Conservation (phyloP, 2,329 filamentous ascomycete genomes). For the Metarhizium anisopliae region DNA sequence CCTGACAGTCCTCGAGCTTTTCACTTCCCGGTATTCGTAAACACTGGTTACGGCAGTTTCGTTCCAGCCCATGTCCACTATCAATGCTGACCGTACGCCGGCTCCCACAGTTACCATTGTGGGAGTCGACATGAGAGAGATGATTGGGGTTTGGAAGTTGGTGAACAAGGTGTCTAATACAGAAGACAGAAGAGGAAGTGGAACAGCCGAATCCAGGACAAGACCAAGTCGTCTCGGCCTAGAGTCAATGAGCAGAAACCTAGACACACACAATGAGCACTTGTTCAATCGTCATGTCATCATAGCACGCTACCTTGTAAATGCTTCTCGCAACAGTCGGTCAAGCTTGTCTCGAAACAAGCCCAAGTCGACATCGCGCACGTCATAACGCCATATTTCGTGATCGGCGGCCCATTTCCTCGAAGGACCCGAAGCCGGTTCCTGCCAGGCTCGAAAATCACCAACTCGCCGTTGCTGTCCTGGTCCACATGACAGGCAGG, state of each 20-base stretch:
- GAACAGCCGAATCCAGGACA: slow-evolving; percentile 67
- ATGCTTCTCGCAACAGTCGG: slow-evolving; percentile 68
- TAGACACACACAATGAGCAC: slow-evolving; percentile 19
- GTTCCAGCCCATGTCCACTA: slow-evolving; percentile 87
- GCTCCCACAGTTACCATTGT: slow-evolving; percentile 68
- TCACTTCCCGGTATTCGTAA: slow-evolving; percentile 83
- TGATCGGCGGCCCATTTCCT: slow-evolving; percentile 53
- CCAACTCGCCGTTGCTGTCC: slow-evolving; percentile 69
- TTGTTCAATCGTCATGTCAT: neutral
- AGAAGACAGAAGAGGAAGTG: slow-evolving; percentile 67
- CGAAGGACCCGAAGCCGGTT: slow-evolving; percentile 35
- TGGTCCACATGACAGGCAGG: slow-evolving; percentile 59
- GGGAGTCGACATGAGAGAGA: slow-evolving; percentile 72
- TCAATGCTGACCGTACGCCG: slow-evolving; percentile 74
- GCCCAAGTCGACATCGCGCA: slow-evolving; percentile 64
- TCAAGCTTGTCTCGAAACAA: slow-evolving; percentile 83
- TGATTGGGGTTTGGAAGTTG: slow-evolving; percentile 67
- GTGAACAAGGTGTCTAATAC: slow-evolving; percentile 71
- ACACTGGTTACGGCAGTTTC: slow-evolving; percentile 81
- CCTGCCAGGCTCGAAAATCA: slow-evolving; percentile 67
- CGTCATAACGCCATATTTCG: slow-evolving; percentile 73
- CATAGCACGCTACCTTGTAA: slow-evolving; percentile 53
- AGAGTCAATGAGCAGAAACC: slow-evolving; percentile 61
- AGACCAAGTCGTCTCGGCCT: slow-evolving; percentile 67
- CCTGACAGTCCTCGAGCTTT: slow-evolving; percentile 59